These are phyloP conservation scores for Asclepias syriaca DNA, from an alignment of 257 asterid species.

Conservation along the genomic window DNA sequence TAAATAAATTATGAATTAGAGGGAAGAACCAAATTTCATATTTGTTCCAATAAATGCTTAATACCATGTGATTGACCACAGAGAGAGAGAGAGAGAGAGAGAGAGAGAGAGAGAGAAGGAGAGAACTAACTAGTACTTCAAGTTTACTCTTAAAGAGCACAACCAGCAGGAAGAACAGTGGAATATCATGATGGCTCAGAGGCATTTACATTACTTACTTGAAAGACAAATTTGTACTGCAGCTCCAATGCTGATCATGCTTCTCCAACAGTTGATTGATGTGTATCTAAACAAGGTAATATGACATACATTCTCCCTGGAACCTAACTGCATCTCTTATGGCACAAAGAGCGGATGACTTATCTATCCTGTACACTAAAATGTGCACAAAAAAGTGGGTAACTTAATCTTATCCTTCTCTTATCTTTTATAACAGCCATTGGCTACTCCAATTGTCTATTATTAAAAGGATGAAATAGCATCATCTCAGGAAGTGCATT, in stretches of 20 bases:
- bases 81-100: not conserved
- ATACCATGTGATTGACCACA: not conserved
- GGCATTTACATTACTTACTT: constrained; percentile 16
- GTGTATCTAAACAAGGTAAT: constrained; percentile 2
- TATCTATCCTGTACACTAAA: not conserved
- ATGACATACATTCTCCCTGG: not conserved
- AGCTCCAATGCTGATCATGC: constrained; percentile 15
- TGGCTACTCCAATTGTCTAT: not conserved
- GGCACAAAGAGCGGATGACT: not conserved
- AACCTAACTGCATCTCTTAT: not conserved
- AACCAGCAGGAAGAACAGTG: constrained; percentile 9
- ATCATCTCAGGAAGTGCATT: not conserved
- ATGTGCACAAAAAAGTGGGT: not conserved
- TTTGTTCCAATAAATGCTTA: not conserved
- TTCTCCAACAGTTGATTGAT: constrained; percentile 6
- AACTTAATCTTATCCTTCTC: not conserved
- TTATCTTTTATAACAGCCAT: not conserved
- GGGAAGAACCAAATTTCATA: not conserved
- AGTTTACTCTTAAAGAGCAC: constrained; percentile 4
- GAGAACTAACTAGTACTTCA: not conserved
- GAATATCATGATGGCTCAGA: constrained; percentile 8
- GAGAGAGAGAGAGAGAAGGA: not conserved
- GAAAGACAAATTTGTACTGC: constrained; percentile 18
- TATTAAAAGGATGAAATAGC: not conserved
- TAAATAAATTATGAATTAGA: not conserved